phyloP scores from a whole-genome alignment of 768 basidiomycete genomes.

The Zangia roseola region DNA sequence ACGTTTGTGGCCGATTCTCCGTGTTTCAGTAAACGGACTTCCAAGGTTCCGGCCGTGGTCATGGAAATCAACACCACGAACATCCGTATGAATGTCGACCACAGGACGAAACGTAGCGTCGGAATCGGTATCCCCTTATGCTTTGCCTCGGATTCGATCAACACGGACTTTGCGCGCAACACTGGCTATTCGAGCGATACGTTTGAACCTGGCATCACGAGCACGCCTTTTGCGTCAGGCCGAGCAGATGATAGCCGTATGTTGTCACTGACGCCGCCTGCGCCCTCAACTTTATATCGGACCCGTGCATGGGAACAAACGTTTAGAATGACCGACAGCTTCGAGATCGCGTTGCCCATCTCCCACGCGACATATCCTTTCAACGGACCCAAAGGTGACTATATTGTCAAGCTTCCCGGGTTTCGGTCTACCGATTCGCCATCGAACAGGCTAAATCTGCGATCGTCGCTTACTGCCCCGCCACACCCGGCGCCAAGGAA shows the following conservation, averaged over 20 bases:
- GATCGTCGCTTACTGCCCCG: neutral
- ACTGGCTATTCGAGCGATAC: neutral
- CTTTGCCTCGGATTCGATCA: neutral
- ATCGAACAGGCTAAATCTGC: neutral
- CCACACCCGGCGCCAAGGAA: neutral
- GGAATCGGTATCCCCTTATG: neutral
- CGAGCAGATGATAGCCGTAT: neutral
- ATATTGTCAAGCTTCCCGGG: slow-evolving; percentile 19
- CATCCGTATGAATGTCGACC: neutral
- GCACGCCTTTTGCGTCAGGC: slow-evolving; percentile 13
- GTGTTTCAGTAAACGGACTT: slow-evolving; percentile 9
- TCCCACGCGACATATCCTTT: slow-evolving; percentile 6
- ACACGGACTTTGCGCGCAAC: neutral
- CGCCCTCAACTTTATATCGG: neutral
- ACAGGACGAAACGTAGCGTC: neutral
- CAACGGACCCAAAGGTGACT: slow-evolving; percentile 1
- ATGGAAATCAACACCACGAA: neutral
- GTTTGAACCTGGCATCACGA: slow-evolving; percentile 17
- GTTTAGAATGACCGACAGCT: neutral
- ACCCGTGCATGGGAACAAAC: neutral
- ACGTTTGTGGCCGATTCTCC: slow-evolving; percentile 26
- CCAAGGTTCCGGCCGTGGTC: slow-evolving; percentile 7
- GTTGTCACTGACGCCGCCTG: neutral
- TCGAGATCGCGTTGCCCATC: neutral
- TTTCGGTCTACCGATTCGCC: neutral